Evolutionary conservation across 306 rosid genomes (phyloP).

Genomic region (Gastrolobium bilobum): DNA sequence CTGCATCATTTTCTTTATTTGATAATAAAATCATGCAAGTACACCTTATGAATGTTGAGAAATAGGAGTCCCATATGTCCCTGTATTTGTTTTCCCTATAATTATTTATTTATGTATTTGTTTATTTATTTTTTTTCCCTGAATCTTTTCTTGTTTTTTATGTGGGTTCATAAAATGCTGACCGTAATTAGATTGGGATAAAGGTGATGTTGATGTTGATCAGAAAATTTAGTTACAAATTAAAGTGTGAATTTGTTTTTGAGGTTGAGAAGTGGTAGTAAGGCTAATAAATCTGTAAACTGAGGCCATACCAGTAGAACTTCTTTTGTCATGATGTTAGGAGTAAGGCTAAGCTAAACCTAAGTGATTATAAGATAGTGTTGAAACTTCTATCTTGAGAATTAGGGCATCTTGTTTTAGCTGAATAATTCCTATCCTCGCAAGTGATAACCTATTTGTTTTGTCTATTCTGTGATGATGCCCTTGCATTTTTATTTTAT

Average conservation of each 20-base stretch:
- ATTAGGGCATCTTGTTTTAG: background rate
- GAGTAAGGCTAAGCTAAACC: background rate
- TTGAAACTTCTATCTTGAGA: background rate
- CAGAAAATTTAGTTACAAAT: background rate
- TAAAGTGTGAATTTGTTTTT: slow-evolving; percentile 13
- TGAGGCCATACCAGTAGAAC: background rate
- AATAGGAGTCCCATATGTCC: background rate
- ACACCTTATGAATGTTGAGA: slow-evolving; percentile 5
- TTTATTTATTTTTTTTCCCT: no score
- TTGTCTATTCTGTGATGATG: background rate
- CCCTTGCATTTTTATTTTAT: slow-evolving; percentile 39
- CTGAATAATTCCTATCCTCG: slow-evolving; percentile 9
- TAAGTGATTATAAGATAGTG: background rate
- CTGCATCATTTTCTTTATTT: slow-evolving; percentile 15
- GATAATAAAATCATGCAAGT: slow-evolving; percentile 23
- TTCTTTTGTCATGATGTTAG: background rate
- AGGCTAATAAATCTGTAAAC: background rate
- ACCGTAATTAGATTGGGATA: no score
- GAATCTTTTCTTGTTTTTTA: no score
- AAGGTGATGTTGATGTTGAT: background rate
- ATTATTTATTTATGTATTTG: no score
- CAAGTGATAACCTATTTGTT: slow-evolving; percentile 1
- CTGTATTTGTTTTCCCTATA: background rate
- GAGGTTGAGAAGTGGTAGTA: background rate
- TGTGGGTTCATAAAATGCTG: no score